A percentile compares a stretch with the other conserved stretches of the same genome.
Evolutionary conservation across 805 yeast species (phyloP).

Genomic region (Debaryomyces prosopidis): DNA sequence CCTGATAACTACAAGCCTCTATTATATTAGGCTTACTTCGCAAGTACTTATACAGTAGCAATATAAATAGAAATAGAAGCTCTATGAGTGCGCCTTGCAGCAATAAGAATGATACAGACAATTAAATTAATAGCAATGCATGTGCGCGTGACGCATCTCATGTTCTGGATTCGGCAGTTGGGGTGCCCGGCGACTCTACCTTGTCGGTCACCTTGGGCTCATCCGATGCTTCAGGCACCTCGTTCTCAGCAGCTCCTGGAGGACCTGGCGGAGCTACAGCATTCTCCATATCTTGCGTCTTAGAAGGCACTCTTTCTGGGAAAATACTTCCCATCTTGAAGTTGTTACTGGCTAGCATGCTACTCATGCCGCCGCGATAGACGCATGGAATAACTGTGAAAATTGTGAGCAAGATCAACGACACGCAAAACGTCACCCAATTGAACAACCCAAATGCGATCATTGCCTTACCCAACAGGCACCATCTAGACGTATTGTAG

Average conservation of each 20-base stretch:
- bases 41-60: no score
- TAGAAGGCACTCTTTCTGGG: not conserved
- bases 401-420: conserved; percentile 15
- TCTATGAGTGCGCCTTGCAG: no score
- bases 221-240: not conserved
- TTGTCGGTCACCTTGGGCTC: not conserved
- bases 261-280: no score
- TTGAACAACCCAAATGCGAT: conserved; percentile 19
- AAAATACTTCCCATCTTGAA: not conserved
- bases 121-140: not conserved
- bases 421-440: conserved; percentile 19
- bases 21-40: no score
- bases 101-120: not conserved
- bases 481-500: conserved; percentile 6
- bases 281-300: not conserved
- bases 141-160: not conserved
- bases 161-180: not conserved
- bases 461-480: conserved; percentile 21
- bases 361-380: not conserved
- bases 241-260: not conserved
- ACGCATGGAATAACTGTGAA: conserved; percentile 17
- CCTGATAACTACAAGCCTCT: no score
- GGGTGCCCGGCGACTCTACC: not conserved
- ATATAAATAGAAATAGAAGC: no score
- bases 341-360: not conserved